A percentile compares a stretch with the other conserved stretches of the same genome.
Conservation (phyloP, 2,329 filamentous ascomycete species). For the Aspergillus cejpii region DNA sequence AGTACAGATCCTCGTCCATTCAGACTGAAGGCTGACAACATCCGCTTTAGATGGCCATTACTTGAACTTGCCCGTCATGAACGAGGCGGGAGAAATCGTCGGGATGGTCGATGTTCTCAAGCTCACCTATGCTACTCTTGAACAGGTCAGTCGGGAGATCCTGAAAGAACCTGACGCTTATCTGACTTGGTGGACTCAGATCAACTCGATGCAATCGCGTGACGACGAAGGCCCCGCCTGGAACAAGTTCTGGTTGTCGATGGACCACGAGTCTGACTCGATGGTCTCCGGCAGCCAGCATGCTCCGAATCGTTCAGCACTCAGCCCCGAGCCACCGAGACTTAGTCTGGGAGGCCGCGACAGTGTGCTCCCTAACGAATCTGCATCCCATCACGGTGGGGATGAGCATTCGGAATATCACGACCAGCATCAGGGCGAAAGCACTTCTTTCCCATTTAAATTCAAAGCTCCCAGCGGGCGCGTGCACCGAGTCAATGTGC, state of each 20-base stretch:
- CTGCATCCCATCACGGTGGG: slow-evolving; percentile 87
- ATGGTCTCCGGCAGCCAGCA: slow-evolving; percentile 86
- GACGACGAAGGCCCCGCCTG: slow-evolving; percentile 94
- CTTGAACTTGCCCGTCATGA: slow-evolving; percentile 97
- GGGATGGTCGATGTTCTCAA: slow-evolving; percentile 99
- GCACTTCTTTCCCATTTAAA: slow-evolving; percentile 90
- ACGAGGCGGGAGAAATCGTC: slow-evolving; percentile 91
- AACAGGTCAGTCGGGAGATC: slow-evolving; percentile 60
- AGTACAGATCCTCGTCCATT: too few relatives aligned
- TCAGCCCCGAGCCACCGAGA: slow-evolving; percentile 70
- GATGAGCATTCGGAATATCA: slow-evolving; percentile 66
- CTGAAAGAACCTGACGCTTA: not conserved
- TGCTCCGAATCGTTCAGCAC: slow-evolving; percentile 64
- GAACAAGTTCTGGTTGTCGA: slow-evolving; percentile 99
- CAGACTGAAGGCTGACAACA: not conserved
- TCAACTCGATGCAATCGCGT: slow-evolving; percentile 82
- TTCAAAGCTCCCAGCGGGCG: slow-evolving; percentile 96
- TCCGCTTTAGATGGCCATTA: slow-evolving; percentile 76
- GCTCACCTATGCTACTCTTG: slow-evolving; percentile 92
- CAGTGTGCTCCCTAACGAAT: slow-evolving; percentile 86
- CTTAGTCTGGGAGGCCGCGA: slow-evolving; percentile 62
- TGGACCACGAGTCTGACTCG: slow-evolving; percentile 91
- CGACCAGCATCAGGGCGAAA: slow-evolving; percentile 54
- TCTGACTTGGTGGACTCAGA: slow-evolving; percentile 39
- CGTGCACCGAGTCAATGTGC: slow-evolving; percentile 83